phyloP scores from a whole-genome alignment of 2,329 filamentous ascomycete species.

The Penicillium hordei region DNA sequence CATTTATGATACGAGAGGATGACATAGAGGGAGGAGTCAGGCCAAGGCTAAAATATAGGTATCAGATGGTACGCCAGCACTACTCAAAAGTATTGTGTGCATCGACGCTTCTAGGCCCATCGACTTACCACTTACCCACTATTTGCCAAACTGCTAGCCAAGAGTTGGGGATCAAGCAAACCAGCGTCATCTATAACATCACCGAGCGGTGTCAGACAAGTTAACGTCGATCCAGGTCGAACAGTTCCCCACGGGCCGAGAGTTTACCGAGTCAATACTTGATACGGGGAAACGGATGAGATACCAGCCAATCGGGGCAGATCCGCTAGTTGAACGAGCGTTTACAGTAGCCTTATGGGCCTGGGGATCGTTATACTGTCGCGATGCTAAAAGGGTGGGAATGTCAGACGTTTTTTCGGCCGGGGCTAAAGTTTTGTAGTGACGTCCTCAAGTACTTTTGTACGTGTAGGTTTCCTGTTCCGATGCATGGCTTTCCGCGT shows the following conservation, averaged over 20 bases:
- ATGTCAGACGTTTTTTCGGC: background rate
- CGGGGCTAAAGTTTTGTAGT: background rate
- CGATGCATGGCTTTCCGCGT: background rate
- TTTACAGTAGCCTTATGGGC: background rate
- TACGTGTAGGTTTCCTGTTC: background rate
- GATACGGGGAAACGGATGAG: conserved; percentile 18
- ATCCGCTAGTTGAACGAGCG: background rate
- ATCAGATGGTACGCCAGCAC: conserved; percentile 13
- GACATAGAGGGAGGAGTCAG: background rate
- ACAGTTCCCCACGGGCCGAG: conserved; percentile 23
- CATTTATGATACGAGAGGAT: too few relatives aligned
- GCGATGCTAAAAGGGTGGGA: background rate
- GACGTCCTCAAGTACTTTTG: background rate
- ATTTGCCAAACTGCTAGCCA: conserved; percentile 21
- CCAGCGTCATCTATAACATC: conserved; percentile 1
- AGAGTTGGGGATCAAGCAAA: conserved; percentile 14
- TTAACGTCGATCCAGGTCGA: conserved; percentile 24
- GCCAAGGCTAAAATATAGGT: background rate
- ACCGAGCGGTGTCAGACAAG: conserved; percentile 7
- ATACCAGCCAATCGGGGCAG: conserved; percentile 16
- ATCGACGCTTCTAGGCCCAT: background rate
- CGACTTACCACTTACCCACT: conserved; percentile 21
- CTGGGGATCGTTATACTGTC: background rate
- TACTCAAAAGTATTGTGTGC: background rate
- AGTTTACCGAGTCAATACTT: conserved; percentile 27